Evolutionary conservation across 495 filamentous ascomycete genomes (phyloP).

Genomic region (Ramalina peruviana): DNA sequence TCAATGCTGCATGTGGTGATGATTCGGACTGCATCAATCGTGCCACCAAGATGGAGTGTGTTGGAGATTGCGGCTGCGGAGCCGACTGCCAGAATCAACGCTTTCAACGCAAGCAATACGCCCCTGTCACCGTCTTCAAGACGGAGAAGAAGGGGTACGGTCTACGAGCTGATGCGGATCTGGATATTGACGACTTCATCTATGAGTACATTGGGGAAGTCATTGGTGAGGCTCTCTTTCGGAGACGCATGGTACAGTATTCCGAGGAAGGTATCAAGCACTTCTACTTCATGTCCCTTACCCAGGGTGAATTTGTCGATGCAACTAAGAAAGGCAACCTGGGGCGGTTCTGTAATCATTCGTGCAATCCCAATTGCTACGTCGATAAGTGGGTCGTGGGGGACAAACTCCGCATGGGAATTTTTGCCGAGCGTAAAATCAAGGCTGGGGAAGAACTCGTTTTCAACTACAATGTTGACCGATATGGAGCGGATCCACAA

Average conservation of each 20-base stretch:
- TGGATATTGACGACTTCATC: conserved; percentile 77
- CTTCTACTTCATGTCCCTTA: conserved; percentile 99
- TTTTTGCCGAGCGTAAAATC: conserved; percentile 83
- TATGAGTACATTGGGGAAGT: conserved; percentile 99
- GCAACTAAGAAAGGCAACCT: conserved; percentile 95
- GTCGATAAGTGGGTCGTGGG: conserved; percentile 99
- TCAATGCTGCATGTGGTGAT: conserved; percentile 81
- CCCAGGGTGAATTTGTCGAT: conserved; percentile 92
- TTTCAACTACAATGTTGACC: conserved; percentile 99
- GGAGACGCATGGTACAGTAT: conserved; percentile 77
- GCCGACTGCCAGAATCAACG: conserved; percentile 83
- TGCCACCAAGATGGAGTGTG: conserved; percentile 93
- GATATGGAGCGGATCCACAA: conserved; percentile 92
- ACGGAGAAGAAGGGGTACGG: conserved; percentile 96
- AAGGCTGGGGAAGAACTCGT: conserved; percentile 86
- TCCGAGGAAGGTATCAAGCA: conserved; percentile 93
- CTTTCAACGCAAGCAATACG: conserved; percentile 83
- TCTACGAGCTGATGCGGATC: conserved; percentile 61
- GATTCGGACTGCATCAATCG: conserved; percentile 99
- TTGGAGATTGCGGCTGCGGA: conserved; percentile 75
- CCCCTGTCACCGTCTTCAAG: conserved; percentile 84
- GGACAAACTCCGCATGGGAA: conserved; percentile 97
- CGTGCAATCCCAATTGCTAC: conserved; percentile 97
- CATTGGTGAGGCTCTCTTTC: conserved; percentile 81
- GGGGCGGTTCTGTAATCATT: conserved; percentile 96